Conservation (phyloP, 768 basidiomycete species). For the Phallus indusiatus region DNA sequence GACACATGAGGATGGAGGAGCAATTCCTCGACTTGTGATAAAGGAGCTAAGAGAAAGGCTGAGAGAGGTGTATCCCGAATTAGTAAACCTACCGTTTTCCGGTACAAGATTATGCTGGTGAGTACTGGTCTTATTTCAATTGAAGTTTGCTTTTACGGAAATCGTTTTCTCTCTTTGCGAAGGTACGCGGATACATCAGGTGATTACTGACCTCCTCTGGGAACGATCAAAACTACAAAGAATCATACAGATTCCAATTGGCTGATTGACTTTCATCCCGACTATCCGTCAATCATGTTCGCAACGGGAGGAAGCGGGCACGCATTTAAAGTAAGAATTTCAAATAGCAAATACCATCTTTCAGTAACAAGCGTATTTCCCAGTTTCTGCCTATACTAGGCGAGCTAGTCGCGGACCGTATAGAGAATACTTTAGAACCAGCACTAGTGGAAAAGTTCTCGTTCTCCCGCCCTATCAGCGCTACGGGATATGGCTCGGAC, state of each 20-base stretch:
- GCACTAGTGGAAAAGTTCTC: slow-evolving; percentile 52
- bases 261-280: slow-evolving; percentile 71
- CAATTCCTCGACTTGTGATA: slow-evolving; percentile 54
- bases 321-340: slow-evolving; percentile 62
- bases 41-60: slow-evolving; percentile 43
- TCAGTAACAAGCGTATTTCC: background rate
- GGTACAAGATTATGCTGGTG: slow-evolving; percentile 85
- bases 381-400: slow-evolving; percentile 88
- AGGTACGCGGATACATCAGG: slow-evolving; percentile 82
- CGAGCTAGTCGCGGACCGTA: slow-evolving; percentile 57
- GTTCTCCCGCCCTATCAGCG: slow-evolving; percentile 32
- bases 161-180: background rate
- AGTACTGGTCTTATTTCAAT: slow-evolving; percentile 17
- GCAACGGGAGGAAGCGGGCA: slow-evolving; percentile 89
- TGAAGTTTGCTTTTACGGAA: background rate
- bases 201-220: background rate
- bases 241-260: slow-evolving; percentile 57
- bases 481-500: background rate
- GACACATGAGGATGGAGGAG: slow-evolving; percentile 49
- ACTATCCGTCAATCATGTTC: slow-evolving; percentile 51
- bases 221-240: background rate
- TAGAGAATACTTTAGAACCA: slow-evolving; percentile 54
- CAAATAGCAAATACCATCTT: background rate
- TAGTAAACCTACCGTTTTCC: slow-evolving; percentile 62
- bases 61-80: slow-evolving; percentile 57